Evolutionary conservation across 2,329 filamentous ascomycete genomes (phyloP), one percentile per base, ranked within the genome.

Genomic region (Laburnicola sp.): DNA sequence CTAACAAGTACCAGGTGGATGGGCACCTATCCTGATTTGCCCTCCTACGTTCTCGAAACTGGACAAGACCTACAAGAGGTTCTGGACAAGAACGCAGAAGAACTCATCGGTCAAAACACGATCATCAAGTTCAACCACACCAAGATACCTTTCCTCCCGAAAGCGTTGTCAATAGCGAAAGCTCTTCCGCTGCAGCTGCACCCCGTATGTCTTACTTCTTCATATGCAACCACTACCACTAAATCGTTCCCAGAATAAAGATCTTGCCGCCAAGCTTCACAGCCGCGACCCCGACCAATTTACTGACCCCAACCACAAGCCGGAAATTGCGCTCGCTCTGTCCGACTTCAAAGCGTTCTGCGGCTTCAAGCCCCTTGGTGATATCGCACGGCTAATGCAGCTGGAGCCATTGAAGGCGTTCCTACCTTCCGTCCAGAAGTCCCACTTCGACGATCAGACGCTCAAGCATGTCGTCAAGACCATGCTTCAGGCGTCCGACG

Each of bases 121-220:
- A 73, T 84, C 4, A 71, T 84, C 21, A 82, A 84, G 45, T 86
- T 86, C 50, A 86, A 83, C 22, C 74, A 78, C 40, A 75, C 76
- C 2, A 85, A 88, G 57, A 75, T 92, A 2, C 88, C 87, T 1
- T 92, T 84, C 66, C 75, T 91, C 0, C 87, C 87, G 6, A 92
- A 91, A 76, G 84, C 91, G 36, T 76, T 91, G 1, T 91, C 87
- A 6, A 90, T 91, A 64, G 79, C 80, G 32, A 90, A 91, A 69
- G 87, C 88, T 0, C 79, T 92, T 0, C 88, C 87, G 0, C 76
- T 92, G 2, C 88, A 91, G 65, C 80, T 91, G 10, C 88, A 91
- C 57, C 88, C 87, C 3, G 71, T 74, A 60, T 4, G 60, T 58
- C 3, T 2, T 6, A 4, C 32, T 26, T 28, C n/a, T 10, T 10